Percentiles rank a stretch among this genome's conserved stretches.
These are phyloP conservation scores for Leucosporidium creatinivorum DNA, from an alignment of 768 basidiomycete species.

Conservation along the genomic window DNA sequence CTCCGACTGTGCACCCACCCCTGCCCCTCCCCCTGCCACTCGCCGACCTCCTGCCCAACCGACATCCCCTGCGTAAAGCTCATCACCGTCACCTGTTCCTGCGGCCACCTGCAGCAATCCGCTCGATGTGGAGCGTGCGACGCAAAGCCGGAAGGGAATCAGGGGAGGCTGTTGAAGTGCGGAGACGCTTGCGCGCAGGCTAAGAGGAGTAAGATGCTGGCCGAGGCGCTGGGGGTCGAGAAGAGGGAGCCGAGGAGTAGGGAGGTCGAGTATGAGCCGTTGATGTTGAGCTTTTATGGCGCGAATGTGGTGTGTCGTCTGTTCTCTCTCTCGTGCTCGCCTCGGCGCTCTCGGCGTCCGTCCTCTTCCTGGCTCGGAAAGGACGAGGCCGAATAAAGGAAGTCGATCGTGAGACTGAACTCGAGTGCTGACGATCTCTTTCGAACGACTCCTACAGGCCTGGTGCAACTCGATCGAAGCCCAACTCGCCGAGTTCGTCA, in stretches of 20 bases:
- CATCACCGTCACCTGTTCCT: conserved; percentile 63
- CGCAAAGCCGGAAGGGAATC: conserved; percentile 47
- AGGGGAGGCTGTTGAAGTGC: conserved; percentile 57
- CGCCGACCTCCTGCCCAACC: conserved; percentile 77
- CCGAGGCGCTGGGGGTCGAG: conserved; percentile 83
- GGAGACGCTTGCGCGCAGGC: conserved; percentile 73
- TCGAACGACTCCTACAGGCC: conserved; percentile 36
- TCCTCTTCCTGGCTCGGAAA: not conserved
- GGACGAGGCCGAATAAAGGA: conserved; percentile 46
- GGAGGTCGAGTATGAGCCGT: conserved; percentile 40
- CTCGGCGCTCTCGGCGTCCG: too few relatives aligned
- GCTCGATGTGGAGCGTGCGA: conserved; percentile 61
- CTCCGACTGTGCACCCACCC: conserved; percentile 49
- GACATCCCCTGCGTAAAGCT: conserved; percentile 63
- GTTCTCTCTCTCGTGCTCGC: too few relatives aligned
- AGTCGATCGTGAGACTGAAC: conserved; percentile 56
- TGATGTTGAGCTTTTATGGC: conserved; percentile 23
- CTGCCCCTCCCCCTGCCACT: conserved; percentile 60
- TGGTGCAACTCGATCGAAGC: conserved; percentile 79
- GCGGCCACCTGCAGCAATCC: conserved; percentile 69
- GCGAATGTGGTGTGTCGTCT: conserved; percentile 16
- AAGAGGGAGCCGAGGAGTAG: conserved; percentile 44
- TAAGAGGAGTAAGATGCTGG: conserved; percentile 77
- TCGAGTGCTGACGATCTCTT: conserved; percentile 58
- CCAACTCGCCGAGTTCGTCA: conserved; percentile 59